A percentile compares a stretch with the other conserved stretches of the same genome.
Evolutionary conservation across 225 moss, liverwort and hornwort genomes (phyloP).

Genomic region (Straminergon stramineum): DNA sequence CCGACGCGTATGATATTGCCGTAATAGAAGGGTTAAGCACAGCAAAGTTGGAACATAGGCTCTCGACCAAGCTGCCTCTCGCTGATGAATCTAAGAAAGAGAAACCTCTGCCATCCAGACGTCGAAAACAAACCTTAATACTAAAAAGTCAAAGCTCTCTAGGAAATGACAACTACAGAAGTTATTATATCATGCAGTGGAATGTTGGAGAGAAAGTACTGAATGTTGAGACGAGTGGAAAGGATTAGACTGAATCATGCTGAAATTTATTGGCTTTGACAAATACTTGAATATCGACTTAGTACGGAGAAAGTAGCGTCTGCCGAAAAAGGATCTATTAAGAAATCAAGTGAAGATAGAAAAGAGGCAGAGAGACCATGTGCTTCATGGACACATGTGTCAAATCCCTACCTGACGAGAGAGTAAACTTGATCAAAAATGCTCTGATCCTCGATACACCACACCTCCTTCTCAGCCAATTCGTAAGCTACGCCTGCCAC

Average conservation of each 20-base stretch:
- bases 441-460: conserved; percentile 72
- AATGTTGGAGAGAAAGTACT: background rate
- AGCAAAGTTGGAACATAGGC: conserved; percentile 85
- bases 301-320: background rate
- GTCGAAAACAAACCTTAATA: background rate
- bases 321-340: background rate
- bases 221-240: background rate
- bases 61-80: conserved; percentile 77
- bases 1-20: conserved; percentile 44
- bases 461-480: conserved; percentile 77
- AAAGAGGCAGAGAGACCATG: background rate
- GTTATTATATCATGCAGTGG: background rate
- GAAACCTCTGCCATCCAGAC: conserved; percentile 57
- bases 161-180: background rate
- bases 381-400: background rate
- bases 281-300: background rate
- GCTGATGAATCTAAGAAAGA: conserved; percentile 38
- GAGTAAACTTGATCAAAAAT: conserved; percentile 83
- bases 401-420: conserved; percentile 53
- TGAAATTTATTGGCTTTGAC: background rate
- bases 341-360: background rate
- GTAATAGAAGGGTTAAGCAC: conserved; percentile 82
- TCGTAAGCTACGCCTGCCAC: conserved; percentile 57
- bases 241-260: background rate
- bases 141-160: background rate